A percentile compares a stretch with the other conserved stretches of the same genome.
Conservation (phyloP, 345 rosid species). For the Anastatica hierochuntica region DNA sequence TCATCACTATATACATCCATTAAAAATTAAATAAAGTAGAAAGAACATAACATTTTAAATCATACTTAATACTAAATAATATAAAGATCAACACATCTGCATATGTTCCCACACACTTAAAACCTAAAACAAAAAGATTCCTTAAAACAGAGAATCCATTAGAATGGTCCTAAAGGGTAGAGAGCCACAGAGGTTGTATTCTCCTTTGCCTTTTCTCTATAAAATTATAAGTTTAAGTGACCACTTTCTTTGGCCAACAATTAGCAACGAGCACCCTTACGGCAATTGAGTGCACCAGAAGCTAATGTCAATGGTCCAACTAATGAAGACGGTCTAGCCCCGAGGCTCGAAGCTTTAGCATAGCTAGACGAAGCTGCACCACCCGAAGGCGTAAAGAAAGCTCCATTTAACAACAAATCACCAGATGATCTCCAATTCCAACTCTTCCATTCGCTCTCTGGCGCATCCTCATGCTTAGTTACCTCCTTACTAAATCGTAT, state of each 20-base stretch:
- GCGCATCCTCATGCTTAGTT: constrained; percentile 45
- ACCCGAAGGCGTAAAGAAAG: constrained; percentile 47
- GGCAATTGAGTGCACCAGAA: constrained; percentile 47
- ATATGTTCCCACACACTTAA: not conserved
- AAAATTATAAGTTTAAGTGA: not conserved
- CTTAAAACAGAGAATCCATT: constrained; percentile 21
- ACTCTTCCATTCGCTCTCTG: constrained; percentile 38
- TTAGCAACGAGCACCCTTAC: constrained; percentile 43
- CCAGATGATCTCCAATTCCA: constrained; percentile 63
- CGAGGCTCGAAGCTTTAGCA: constrained; percentile 49
- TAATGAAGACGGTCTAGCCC: constrained; percentile 41
- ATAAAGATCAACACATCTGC: too few relatives aligned
- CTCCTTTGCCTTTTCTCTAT: constrained; percentile 23
- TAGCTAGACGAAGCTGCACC: constrained; percentile 44
- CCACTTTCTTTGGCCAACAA: not conserved
- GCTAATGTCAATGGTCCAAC: constrained; percentile 38
- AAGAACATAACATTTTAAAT: too few relatives aligned
- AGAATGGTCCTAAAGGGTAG: constrained; percentile 5
- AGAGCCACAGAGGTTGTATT: constrained; percentile 28
- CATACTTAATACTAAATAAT: too few relatives aligned
- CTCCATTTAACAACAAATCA: constrained; percentile 48
- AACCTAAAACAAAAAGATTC: constrained; percentile 16
- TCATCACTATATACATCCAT: too few relatives aligned
- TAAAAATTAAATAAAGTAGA: too few relatives aligned
- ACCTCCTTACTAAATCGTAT: constrained; percentile 59